Evolutionary conservation across 208 protist genomes (phyloP), one percentile per base, ranked within the genome.

Genomic region (Leishmania amazonensis): DNA sequence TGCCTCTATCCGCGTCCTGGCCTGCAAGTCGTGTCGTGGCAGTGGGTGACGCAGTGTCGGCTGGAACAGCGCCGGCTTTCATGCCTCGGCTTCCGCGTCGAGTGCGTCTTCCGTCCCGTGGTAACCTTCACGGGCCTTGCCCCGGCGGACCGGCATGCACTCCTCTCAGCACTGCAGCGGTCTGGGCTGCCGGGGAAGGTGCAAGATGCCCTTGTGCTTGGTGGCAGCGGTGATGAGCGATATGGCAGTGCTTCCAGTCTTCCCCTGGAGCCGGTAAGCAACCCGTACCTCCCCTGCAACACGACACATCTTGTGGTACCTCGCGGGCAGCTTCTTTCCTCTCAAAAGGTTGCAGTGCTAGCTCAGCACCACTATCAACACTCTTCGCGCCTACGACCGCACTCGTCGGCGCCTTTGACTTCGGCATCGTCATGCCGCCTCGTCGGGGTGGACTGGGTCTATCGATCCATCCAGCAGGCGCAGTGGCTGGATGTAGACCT

Each of bases 221-320:
- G 86, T 5, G 51, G 47, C 28, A 68, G 64, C 38, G 42, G 31
- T 42, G 54, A 74, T 38, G 47, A 31, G 72, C 53, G 17, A 47
- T 49, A 9, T 67, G 75, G 75, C 40, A 64, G 21, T 21, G 57
- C 57, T 49, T 35, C 75, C 57, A 51, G 75, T 13, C 57, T 17
- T 65, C 24, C 72, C 5, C 7, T 4, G 24, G 58, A 8, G 6
- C 42, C 58, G 24, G 40, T n/a, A 8, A 53, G 49, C 6, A 51
- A 42, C 49, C 71, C 60, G 9, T 80, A 60, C 54, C 42, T 82
- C 40, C 62, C 80, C 40, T 77, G 58, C 42, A 84, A 75, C 67
- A 95, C 91, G 19, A 95, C 91, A 9, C 91, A 95, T 75, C 87
- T 95, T 35, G 84, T 93, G 4, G 83, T 83, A 6, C 81, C 71